A percentile compares a stretch with the other conserved stretches of the same genome.
Evolutionary conservation across 2,329 filamentous ascomycete species (phyloP).

Genomic region (Aspergillus neoniger): DNA sequence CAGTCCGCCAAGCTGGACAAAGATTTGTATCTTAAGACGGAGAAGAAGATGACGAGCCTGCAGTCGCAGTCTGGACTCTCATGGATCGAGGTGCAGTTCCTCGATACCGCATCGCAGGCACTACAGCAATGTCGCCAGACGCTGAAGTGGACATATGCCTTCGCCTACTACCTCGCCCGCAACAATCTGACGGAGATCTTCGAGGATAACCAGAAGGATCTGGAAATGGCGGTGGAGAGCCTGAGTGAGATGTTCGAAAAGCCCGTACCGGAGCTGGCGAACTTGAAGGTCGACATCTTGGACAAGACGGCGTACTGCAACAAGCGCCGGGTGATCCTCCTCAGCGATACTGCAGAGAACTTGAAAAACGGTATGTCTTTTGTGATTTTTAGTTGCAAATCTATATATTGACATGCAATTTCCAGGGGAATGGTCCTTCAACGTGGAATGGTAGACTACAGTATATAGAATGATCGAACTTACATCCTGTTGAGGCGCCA

Average conservation of each 20-base stretch:
- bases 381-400: too few species aligned
- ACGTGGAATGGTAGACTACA: conserved; percentile 42
- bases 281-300: conserved; percentile 94
- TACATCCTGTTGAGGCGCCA: background rate
- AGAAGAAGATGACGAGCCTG: conserved; percentile 98
- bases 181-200: conserved; percentile 98
- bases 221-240: conserved; percentile 95
- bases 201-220: conserved; percentile 96
- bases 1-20: conserved; percentile 96
- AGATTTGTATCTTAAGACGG: conserved; percentile 92
- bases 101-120: conserved; percentile 88
- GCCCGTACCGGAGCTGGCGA: conserved; percentile 79
- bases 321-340: conserved; percentile 81
- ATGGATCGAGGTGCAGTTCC: conserved; percentile 98
- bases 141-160: conserved; percentile 98
- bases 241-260: conserved; percentile 99
- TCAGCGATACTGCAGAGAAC: conserved; percentile 92
- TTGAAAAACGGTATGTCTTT: conserved; percentile 70
- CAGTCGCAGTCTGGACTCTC: conserved; percentile 94
- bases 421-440: conserved; percentile 50
- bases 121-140: conserved; percentile 97
- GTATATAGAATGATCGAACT: conserved; percentile 23
- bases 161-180: conserved; percentile 93
- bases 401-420: background rate
- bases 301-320: conserved; percentile 98